phyloP scores from a whole-genome alignment of 129 eudicot genomes.

The carrot (Daucus carota) region DH1_v3.0 NC_030387.2:30630501-30631000 shows the following conservation, averaged over 20 bases:
- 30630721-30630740: background rate
- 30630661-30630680: background rate
- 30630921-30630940: background rate
- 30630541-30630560: background rate
- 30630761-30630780: background rate
- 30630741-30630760: background rate
- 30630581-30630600: background rate
- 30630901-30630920: slow-evolving; percentile 25
- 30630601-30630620: background rate
- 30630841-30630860: background rate
- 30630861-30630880: background rate
- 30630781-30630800: background rate
- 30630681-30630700: background rate
- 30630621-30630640: background rate
- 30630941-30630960: slow-evolving; percentile 14
- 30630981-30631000: background rate
- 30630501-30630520: background rate
- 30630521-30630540: background rate
- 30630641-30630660: background rate
- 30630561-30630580: background rate
- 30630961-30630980: background rate
- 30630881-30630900: slow-evolving; percentile 27
- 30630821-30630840: background rate
- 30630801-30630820: background rate
- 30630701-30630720: background rate